Conservation (phyloP, 2,329 filamentous ascomycete species). For the Ceratocystis cubensis region DNA sequence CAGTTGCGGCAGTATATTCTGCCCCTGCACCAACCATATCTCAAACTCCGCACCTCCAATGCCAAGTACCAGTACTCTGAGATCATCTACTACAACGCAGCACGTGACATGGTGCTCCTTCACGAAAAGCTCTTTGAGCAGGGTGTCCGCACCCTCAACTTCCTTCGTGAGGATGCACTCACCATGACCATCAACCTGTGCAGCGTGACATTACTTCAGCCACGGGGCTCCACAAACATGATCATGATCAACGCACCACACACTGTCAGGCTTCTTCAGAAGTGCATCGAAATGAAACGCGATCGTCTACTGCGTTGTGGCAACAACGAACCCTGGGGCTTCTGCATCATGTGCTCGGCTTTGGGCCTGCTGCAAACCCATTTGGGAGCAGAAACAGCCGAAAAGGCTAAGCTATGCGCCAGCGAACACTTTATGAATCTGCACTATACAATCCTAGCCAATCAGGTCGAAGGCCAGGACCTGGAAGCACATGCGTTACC, state of each 20-base stretch:
- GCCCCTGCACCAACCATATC: slow-evolving; percentile 47
- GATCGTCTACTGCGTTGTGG: slow-evolving; percentile 48
- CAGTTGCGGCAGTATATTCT: slow-evolving; percentile 51
- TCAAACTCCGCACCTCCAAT: slow-evolving; percentile 46
- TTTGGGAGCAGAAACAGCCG: slow-evolving; percentile 43
- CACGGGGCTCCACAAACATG: slow-evolving; percentile 45
- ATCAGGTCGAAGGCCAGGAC: slow-evolving; percentile 29
- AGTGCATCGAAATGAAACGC: slow-evolving; percentile 48
- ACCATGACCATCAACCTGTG: slow-evolving; percentile 49
- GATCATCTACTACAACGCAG: slow-evolving; percentile 51
- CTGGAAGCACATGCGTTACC: background rate
- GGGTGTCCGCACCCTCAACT: slow-evolving; percentile 46
- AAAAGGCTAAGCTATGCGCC: slow-evolving; percentile 45
- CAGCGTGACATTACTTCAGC: slow-evolving; percentile 49
- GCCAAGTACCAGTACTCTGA: slow-evolving; percentile 51
- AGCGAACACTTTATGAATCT: slow-evolving; percentile 48
- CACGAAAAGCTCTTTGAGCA: slow-evolving; percentile 49
- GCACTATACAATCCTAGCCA: slow-evolving; percentile 44
- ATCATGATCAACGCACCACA: slow-evolving; percentile 50
- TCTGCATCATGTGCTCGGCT: slow-evolving; percentile 50
- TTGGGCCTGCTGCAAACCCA: slow-evolving; percentile 48
- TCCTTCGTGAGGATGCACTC: slow-evolving; percentile 47
- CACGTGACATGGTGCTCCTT: slow-evolving; percentile 48
- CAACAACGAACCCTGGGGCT: slow-evolving; percentile 53
- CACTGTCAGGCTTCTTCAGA: slow-evolving; percentile 48